phyloP scores from a whole-genome alignment of 495 filamentous ascomycete species.

The Hypoxylon trugodes region DNA sequence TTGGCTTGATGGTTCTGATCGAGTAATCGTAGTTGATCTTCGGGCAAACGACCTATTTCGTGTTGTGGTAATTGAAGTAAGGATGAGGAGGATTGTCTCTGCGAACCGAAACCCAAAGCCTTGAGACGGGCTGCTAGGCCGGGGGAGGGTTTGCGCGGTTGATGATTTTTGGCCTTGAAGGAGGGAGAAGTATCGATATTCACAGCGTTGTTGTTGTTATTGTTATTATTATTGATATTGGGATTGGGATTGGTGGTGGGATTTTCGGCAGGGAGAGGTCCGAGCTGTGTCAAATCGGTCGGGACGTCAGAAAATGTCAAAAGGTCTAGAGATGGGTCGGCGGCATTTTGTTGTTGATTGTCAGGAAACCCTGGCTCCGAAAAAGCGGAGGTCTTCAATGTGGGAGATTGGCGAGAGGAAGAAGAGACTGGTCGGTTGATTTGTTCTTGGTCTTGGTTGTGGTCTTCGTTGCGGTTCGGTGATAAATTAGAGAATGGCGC shows the following conservation, averaged over 20 bases:
- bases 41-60: slow-evolving; percentile 75
- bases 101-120: slow-evolving; percentile 67
- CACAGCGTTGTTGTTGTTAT: slow-evolving; percentile 30
- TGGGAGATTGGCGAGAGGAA: slow-evolving; percentile 29
- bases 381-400: slow-evolving; percentile 38
- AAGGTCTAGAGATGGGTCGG: slow-evolving; percentile 40
- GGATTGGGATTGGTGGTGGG: slow-evolving; percentile 12
- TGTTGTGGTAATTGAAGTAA: slow-evolving; percentile 47
- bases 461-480: not conserved
- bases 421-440: slow-evolving; percentile 23
- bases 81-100: slow-evolving; percentile 53
- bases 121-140: slow-evolving; percentile 81
- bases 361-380: slow-evolving; percentile 37
- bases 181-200: slow-evolving; percentile 17
- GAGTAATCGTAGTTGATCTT: slow-evolving; percentile 74
- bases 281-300: slow-evolving; percentile 49
- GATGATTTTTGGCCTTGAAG: slow-evolving; percentile 35
- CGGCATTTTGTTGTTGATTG: slow-evolving; percentile 38
- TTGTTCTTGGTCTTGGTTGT: slow-evolving; percentile 14
- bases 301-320: slow-evolving; percentile 54
- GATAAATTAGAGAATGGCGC: slow-evolving; percentile 9
- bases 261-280: slow-evolving; percentile 33
- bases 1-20: slow-evolving; percentile 68
- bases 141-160: slow-evolving; percentile 69
- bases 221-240: slow-evolving; percentile 27